Evolutionary conservation across 768 basidiomycete genomes (phyloP).

Genomic region (Phylloporus scabripes): DNA sequence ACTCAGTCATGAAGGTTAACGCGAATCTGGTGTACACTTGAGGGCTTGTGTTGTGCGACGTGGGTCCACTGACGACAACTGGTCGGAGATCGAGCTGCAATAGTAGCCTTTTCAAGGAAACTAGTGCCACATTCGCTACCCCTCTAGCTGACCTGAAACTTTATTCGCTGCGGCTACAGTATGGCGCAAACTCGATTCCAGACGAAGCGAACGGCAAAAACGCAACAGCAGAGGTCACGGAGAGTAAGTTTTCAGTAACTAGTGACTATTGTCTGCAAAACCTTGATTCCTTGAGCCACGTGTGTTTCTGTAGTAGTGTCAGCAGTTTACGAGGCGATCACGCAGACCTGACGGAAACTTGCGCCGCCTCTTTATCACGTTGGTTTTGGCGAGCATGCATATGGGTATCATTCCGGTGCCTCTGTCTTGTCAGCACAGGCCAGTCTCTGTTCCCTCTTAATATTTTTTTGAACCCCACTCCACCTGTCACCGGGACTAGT

Average conservation of each 20-base stretch:
- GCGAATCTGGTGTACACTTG: neutral
- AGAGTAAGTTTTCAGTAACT: constrained; percentile 12
- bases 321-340: constrained; percentile 29
- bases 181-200: constrained; percentile 4
- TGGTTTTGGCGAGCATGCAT: constrained; percentile 46
- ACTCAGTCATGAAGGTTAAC: neutral
- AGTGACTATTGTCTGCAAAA: neutral
- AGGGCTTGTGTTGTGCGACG: neutral
- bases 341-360: constrained; percentile 42
- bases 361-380: constrained; percentile 49
- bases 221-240: neutral
- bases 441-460: constrained; percentile 54
- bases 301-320: constrained; percentile 11
- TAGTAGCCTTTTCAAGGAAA: neutral
- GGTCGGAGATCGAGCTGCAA: neutral
- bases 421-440: constrained; percentile 33
- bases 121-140: neutral
- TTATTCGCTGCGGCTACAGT: neutral
- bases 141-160: neutral
- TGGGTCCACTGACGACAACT: neutral
- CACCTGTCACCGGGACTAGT: constrained; percentile 9
- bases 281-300: neutral
- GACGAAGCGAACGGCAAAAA: constrained; percentile 2
- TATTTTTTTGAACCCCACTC: constrained; percentile 42
- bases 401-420: constrained; percentile 51